Evolutionary conservation across 345 rosid genomes (phyloP).

Genomic region (Euclidium syriacum): DNA sequence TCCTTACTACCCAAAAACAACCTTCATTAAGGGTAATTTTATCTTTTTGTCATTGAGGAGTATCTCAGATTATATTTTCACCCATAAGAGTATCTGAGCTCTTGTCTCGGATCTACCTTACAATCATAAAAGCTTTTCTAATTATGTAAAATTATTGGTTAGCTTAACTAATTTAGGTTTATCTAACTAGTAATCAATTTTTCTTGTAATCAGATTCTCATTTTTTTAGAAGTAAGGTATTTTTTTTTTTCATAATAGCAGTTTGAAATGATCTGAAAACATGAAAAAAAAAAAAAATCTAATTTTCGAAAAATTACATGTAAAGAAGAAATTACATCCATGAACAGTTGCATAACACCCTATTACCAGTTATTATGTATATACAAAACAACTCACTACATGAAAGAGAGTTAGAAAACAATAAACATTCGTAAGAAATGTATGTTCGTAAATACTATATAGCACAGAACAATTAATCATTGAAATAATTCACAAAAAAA

Average conservation of each 20-base stretch:
- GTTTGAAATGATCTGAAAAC: no score
- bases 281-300: no score
- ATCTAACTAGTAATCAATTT: constrained; percentile 4
- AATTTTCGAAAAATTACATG: no score
- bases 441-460: no score
- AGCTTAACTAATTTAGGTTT: constrained; percentile 12
- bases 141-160: not conserved
- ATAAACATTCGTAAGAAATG: not conserved
- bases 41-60: no score
- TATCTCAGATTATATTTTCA: no score
- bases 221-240: no score
- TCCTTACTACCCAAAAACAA: no score
- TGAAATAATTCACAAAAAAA: constrained; percentile 5
- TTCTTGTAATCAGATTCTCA: no score
- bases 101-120: constrained; percentile 19
- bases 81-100: no score
- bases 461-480: not conserved
- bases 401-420: not conserved
- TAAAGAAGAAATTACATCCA: not conserved
- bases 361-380: not conserved
- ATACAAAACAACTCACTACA: not conserved
- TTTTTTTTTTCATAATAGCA: no score
- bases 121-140: constrained; percentile 14
- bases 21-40: no score
- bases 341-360: not conserved